A percentile compares a stretch with the other conserved stretches of the same genome.
phyloP scores from a whole-genome alignment of 164 flowering plant species.

The Brasenia schreberi region DNA sequence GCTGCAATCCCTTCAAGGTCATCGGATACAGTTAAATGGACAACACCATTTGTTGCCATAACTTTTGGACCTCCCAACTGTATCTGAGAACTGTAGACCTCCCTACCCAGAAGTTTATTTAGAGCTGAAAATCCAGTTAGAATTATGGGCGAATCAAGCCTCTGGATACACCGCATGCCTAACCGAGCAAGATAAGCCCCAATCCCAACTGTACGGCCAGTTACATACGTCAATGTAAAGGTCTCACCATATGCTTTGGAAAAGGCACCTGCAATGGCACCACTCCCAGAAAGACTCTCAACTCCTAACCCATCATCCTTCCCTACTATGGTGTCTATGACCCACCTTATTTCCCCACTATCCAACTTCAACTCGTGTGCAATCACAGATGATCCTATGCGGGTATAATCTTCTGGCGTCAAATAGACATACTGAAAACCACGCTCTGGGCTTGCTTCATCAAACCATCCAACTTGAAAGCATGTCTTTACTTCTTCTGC shows the following conservation, averaged over 20 bases:
- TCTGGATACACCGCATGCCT: constrained; percentile 98
- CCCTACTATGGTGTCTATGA: constrained; percentile 88
- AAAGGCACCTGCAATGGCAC: constrained; percentile 95
- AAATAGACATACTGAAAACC: constrained; percentile 93
- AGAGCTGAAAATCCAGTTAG: constrained; percentile 94
- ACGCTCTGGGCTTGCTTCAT: constrained; percentile 75
- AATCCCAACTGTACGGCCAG: constrained; percentile 98
- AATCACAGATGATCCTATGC: constrained; percentile 60
- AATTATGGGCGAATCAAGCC: constrained; percentile 98
- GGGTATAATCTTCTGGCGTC: constrained; percentile 66
- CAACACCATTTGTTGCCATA: constrained; percentile 98
- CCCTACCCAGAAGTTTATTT: constrained; percentile 95
- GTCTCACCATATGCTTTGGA: constrained; percentile 97
- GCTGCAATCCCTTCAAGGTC: constrained; percentile 95
- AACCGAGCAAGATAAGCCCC: constrained; percentile 99
- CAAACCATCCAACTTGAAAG: constrained; percentile 93
- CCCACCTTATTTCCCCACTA: constrained; percentile 88
- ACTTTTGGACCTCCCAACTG: constrained; percentile 99
- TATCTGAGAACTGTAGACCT: constrained; percentile 99
- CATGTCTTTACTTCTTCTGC: constrained; percentile 94
- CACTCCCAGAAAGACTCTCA: constrained; percentile 91
- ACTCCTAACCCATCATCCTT: constrained; percentile 96
- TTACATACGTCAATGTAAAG: constrained; percentile 90
- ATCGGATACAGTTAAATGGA: constrained; percentile 91
- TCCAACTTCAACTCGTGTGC: constrained; percentile 69